Conservation (phyloP, 805 yeast genomes). For the Naumovozyma dairenensis region DNA sequence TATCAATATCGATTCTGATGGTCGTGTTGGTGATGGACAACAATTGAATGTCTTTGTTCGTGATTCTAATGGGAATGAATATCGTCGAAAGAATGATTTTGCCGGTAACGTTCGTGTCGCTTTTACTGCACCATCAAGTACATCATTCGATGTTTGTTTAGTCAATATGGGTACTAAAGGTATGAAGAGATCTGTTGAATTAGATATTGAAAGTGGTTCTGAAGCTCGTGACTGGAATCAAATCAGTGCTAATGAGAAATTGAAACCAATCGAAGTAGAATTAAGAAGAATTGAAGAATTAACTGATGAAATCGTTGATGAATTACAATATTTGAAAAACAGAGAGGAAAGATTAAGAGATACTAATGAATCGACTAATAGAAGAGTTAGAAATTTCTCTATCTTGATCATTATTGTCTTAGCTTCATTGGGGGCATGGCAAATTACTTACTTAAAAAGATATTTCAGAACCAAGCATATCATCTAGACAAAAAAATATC, state of each 20-base stretch:
- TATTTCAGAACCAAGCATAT: constrained; percentile 84
- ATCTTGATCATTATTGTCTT: constrained; percentile 57
- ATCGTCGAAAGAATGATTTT: constrained; percentile 66
- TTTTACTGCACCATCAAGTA: constrained; percentile 72
- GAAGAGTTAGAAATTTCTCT: constrained; percentile 85
- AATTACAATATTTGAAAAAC: constrained; percentile 69
- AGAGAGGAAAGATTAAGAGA: constrained; percentile 93
- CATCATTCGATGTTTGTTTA: constrained; percentile 88
- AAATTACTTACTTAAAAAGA: constrained; percentile 80
- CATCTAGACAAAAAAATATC: constrained; percentile 30
- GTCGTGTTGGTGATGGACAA: constrained; percentile 82
- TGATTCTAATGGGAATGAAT: constrained; percentile 80
- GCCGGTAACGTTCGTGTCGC: constrained; percentile 65
- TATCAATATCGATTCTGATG: constrained; percentile 65
- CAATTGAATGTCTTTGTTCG: constrained; percentile 52
- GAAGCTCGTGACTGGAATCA: constrained; percentile 98
- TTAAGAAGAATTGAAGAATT: constrained; percentile 79
- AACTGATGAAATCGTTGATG: constrained; percentile 70
- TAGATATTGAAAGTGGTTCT: constrained; percentile 91
- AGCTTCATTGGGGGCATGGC: constrained; percentile 82
- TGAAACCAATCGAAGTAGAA: constrained; percentile 87
- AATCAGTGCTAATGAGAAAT: constrained; percentile 82
- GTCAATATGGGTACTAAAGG: constrained; percentile 47
- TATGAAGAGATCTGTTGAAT: constrained; percentile 62
- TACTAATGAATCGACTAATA: constrained; percentile 92